Percentiles rank a stretch among this genome's conserved stretches.
These are phyloP conservation scores for Stipa capillata DNA, from an alignment of 176 grass and related monocot genomes.

Conservation along the genomic window DNA sequence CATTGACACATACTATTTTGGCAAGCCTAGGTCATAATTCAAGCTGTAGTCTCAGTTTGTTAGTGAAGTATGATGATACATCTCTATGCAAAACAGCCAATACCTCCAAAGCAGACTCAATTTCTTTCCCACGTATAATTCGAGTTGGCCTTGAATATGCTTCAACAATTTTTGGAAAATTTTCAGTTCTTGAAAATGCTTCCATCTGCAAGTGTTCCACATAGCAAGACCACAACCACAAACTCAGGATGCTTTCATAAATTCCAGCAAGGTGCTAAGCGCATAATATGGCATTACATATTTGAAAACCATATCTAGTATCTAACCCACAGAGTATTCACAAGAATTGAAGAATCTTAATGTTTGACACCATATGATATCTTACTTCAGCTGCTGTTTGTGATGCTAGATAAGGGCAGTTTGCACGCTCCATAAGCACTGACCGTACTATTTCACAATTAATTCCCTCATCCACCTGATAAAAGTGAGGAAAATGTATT, in stretches of 20 bases:
- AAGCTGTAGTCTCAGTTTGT: neutral
- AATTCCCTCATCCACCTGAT: constrained; percentile 77
- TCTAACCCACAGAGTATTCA: neutral
- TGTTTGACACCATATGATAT: neutral
- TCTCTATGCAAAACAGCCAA: neutral
- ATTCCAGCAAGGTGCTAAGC: neutral
- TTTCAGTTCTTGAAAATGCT: constrained; percentile 55
- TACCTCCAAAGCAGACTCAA: constrained; percentile 55
- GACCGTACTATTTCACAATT: constrained; percentile 76
- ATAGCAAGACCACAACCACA: neutral
- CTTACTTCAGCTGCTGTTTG: constrained; percentile 74
- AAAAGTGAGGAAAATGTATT: constrained; percentile 13
- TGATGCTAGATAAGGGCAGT: constrained; percentile 73
- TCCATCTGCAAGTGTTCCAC: constrained; percentile 56
- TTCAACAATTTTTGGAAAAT: constrained; percentile 77
- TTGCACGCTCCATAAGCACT: constrained; percentile 73
- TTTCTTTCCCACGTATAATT: constrained; percentile 79
- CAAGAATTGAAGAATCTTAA: constrained; percentile 12
- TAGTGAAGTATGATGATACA: neutral
- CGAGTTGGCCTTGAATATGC: constrained; percentile 75
- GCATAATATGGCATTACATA: neutral
- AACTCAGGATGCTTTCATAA: neutral
- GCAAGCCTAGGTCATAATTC: too few species aligned
- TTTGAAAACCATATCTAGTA: neutral
- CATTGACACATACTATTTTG: neutral